Evolutionary conservation across 768 basidiomycete species (phyloP), one percentile per base, ranked within the genome.

Genomic region (Pleurotus citrinopileatus): DNA sequence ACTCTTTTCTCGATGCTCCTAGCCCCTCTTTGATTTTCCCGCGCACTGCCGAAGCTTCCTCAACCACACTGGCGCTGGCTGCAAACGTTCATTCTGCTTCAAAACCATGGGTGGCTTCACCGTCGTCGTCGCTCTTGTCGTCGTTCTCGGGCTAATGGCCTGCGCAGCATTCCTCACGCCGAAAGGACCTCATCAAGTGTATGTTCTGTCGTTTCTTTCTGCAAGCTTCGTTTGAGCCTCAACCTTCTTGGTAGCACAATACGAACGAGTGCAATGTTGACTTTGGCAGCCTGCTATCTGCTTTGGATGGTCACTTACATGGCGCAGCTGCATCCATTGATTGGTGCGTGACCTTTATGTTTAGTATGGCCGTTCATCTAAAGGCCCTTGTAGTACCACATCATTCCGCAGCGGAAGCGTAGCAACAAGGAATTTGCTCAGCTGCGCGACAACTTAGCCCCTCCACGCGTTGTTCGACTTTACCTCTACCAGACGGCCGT

Each of bases 261-360:
- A 59, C 88, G 95, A 60, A 89, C 93, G 1, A 80, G 79, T 57
- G 65, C 93, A 44, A 76, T 92, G 73, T 81, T 98, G 57, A 80
- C 90, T 2, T 70, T 98, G 15, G 74, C 83, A 2, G 87, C 81
- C 53, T 95, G 91, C 71, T 98, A 94, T 74, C 81, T 98, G 62
- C 87, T 98, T 85, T 98, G 95, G 95, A 88, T 88, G 73, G 83
- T 96, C 64, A 94, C 95, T n/a, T 98, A 96, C 71, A 78, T 97
- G 67, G 94, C 94, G 1, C 95, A 98, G 65, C 69, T 97, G 47
- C 86, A 98, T 65, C 95, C 95, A 32, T 78, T 98, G 47, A 85
- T 96, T 64, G 73, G 95, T 95, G 59, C 57, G 83, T 72, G 29
- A 15, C 5, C 6, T 26, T 7, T 1, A n/a, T 12, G 20, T 9